These are phyloP conservation scores for Glaciozyma martinii DNA, from an alignment of 768 basidiomycete species.

Conservation along the genomic window DNA sequence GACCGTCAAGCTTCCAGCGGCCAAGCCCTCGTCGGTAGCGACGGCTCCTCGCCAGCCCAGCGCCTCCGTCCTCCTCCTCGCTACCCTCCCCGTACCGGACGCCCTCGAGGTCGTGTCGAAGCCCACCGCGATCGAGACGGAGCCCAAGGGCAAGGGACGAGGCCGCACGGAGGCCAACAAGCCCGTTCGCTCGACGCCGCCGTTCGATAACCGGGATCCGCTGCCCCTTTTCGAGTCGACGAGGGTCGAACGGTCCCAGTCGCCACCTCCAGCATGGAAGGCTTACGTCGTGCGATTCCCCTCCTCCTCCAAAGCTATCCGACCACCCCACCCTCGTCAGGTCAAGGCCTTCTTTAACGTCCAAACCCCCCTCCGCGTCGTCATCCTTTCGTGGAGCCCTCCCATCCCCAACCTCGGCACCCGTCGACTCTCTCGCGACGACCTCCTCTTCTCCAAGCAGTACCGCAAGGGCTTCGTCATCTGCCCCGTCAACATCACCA, in stretches of 20 bases:
- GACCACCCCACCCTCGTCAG: conserved; percentile 1
- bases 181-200: not conserved
- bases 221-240: conserved; percentile 34
- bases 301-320: conserved; percentile 11
- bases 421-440: conserved; percentile 36
- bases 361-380: conserved; percentile 24
- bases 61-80: not conserved
- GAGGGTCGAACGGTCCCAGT: conserved; percentile 34
- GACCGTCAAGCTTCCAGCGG: conserved; percentile 16
- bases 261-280: conserved; percentile 41
- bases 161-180: not conserved
- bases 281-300: conserved; percentile 38
- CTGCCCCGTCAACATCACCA: conserved; percentile 1
- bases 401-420: conserved; percentile 35
- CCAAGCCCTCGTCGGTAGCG: not conserved
- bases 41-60: not conserved
- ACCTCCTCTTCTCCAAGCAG: conserved; percentile 35
- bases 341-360: conserved; percentile 21
- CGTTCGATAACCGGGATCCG: conserved; percentile 26
- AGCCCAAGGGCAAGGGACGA: not conserved
- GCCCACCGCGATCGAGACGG: not conserved
- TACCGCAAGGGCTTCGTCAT: conserved; percentile 16
- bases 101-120: not conserved
- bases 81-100: not conserved
- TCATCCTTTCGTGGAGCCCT: conserved; percentile 37